Base-by-base conservation (phyloP, 495 filamentous ascomycete species). In the Xylaria curta region DNA sequence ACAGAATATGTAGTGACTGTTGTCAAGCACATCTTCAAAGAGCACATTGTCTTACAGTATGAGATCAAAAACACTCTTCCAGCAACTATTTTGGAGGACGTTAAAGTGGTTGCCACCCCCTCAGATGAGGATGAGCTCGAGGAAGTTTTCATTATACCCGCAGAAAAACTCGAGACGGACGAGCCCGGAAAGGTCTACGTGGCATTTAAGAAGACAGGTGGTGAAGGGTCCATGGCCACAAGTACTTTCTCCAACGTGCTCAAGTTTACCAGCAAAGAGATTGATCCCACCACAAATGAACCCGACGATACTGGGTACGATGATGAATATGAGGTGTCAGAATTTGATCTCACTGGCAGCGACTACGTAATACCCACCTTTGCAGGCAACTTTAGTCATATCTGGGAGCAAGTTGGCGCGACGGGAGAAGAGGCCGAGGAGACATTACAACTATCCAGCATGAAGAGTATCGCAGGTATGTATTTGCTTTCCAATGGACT, bases 31-130 rank as follows among this genome's bases (percentile, higher is more conserved):
- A 91, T 98, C 76, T 98, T 97, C 90, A 95, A 95, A 81, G 93
- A 97, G 78, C 92, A 98, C 76, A 87, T 98, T 73, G 97, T 99
- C 17, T 83, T 99, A 63, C 97, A 99, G 80, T 98, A 97, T 82
- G 93, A 98, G 76, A 90, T 99, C 80, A 98, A 97, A 85, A 99
- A 99, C 84, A 99, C 97, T 4, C 88, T 99, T 19, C 89, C 92
- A 3, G 94, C 94, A 69, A 95, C 93, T 56, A 88, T 98, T 59
- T 85, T 99, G 49, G 91, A 96, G 76, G 94, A 98, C 62, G 94
- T 98, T 46, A 94, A 93, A 7, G 91, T 99, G 59, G 87, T 94
- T 15, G 91, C 92, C n/a, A 91, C 92, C 0, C 93, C 96, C 1
- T 87, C 92, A 0, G 93, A 95, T 46, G 93, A 94, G 28, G 94